Conservation (phyloP, 768 basidiomycete species). For the Boletus huronensis region DNA sequence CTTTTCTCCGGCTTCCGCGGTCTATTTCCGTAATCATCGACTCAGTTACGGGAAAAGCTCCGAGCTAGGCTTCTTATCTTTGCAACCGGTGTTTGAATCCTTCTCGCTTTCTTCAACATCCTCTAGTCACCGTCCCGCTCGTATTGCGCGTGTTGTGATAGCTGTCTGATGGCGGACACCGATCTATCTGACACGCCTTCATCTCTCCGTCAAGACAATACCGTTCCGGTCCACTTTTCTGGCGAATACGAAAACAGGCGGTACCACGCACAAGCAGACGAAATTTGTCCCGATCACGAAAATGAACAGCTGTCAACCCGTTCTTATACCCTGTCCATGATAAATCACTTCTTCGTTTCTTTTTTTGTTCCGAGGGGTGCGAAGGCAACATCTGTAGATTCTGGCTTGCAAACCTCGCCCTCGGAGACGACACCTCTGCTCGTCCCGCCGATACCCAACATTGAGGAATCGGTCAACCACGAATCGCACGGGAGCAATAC, state of each 20-base stretch:
- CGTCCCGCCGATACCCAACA: conserved; percentile 47
- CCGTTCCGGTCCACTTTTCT: conserved; percentile 47
- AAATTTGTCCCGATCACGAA: not conserved
- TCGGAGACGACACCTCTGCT: conserved; percentile 60
- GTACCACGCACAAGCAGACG: conserved; percentile 3
- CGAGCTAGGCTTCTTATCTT: not conserved
- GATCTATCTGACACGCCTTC: conserved; percentile 7
- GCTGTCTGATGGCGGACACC: not conserved
- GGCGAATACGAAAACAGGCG: conserved; percentile 23
- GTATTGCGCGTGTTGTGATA: too few species aligned
- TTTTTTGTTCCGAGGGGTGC: not conserved
- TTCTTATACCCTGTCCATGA: not conserved
- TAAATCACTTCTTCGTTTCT: conserved; percentile 1
- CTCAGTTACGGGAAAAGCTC: not conserved
- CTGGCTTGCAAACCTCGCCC: not conserved
- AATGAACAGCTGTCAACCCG: not conserved
- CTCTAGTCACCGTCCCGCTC: not conserved
- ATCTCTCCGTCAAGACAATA: conserved; percentile 61
- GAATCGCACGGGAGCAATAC: conserved; percentile 24
- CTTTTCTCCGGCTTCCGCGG: not conserved
- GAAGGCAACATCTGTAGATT: not conserved
- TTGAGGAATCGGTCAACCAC: conserved; percentile 37
- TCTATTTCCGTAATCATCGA: not conserved
- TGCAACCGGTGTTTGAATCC: not conserved
- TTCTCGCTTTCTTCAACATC: not conserved